Base-by-base conservation (phyloP, 257 asterid species). In the Solanum habrochaites region DNA sequence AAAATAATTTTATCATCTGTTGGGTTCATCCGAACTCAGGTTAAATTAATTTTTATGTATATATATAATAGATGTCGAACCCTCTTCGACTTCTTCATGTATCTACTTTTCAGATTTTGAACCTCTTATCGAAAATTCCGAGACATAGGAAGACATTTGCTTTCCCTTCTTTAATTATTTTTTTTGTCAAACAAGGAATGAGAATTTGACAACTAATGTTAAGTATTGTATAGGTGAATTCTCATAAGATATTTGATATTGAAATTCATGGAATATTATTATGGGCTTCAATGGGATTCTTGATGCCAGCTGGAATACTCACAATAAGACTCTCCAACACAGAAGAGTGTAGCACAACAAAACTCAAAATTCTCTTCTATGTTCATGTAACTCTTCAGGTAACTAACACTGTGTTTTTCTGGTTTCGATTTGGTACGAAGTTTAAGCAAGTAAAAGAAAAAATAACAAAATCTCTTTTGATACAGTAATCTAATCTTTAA, bases 281-380 rank as follows among this genome's bases (percentile, higher is more conserved):
- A 32, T 96, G 99, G 98, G 94, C 94, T 90, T 94, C 99, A 52
- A 90, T 92, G 91, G 98, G 98, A 62, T 89, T 93, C 87, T 91
- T 95, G 86, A 93, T 95, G 94, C 99, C 98, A 58, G 85, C 90
- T 21, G 99, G 96, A 47, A 90, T 96, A 90, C 91, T 96, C 29
- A 49, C 89, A 78, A 91, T 94, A 88, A 93, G 99, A 90, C 85
- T 93, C 67, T 90, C 98, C 43, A 90, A 89, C 29, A 85, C 88
- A 64, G 87, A 85, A 31, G 93, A 90, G 43, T 66, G 86, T 64
- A 91, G 85, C 75, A 89, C 83, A 29, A 84, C 90, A 13, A 91
- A 88, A 88, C 92, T 92, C 89, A 95, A 87, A 86, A 71, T 88
- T 87, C 86, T 95, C 90, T 93, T 90, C 88, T 90, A 91, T 88